These are phyloP conservation scores for Iberis amara DNA, from an alignment of 441 rosid genomes.

Conservation along the genomic window DNA sequence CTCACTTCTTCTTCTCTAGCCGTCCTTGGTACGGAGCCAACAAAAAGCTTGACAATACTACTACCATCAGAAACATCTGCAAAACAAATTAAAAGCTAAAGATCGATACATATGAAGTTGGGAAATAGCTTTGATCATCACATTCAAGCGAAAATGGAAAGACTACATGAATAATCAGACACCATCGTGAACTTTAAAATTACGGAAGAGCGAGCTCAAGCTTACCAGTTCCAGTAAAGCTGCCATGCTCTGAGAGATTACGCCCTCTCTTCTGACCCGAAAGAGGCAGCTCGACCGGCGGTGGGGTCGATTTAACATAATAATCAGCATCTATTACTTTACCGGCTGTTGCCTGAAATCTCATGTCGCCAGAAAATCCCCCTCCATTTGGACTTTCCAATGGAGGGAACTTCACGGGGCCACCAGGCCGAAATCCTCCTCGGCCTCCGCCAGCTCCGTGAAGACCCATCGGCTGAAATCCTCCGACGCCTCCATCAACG, in stretches of 20 bases:
- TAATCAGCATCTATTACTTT: conserved; percentile 45
- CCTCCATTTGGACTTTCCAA: conserved; percentile 32
- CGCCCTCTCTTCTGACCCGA: conserved; percentile 77
- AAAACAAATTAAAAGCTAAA: conserved; percentile 15
- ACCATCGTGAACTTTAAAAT: neutral
- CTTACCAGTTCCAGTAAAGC: conserved; percentile 40
- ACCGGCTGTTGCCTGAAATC: conserved; percentile 16
- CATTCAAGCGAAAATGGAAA: conserved; percentile 14
- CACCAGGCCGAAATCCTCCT: conserved; percentile 36
- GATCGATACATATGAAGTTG: neutral
- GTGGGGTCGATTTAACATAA: conserved; percentile 28
- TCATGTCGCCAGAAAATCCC: conserved; percentile 22
- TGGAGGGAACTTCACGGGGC: conserved; percentile 30
- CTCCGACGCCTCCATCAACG: conserved; percentile 33
- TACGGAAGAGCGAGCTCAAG: conserved; percentile 2
- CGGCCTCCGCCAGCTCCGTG: conserved; percentile 26
- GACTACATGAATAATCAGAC: conserved; percentile 7
- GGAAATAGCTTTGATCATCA: neutral
- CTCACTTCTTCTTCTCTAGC: conserved; percentile 86
- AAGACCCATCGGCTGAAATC: conserved; percentile 33
- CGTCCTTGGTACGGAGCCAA: conserved; percentile 96
- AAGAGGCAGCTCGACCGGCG: conserved; percentile 34
- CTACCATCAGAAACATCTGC: conserved; percentile 56
- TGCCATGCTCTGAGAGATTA: conserved; percentile 47
- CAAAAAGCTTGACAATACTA: conserved; percentile 84